Evolutionary conservation across 768 basidiomycete species (phyloP), one percentile per base, ranked within the genome.

Genomic region (Termitomyces sp.): DNA sequence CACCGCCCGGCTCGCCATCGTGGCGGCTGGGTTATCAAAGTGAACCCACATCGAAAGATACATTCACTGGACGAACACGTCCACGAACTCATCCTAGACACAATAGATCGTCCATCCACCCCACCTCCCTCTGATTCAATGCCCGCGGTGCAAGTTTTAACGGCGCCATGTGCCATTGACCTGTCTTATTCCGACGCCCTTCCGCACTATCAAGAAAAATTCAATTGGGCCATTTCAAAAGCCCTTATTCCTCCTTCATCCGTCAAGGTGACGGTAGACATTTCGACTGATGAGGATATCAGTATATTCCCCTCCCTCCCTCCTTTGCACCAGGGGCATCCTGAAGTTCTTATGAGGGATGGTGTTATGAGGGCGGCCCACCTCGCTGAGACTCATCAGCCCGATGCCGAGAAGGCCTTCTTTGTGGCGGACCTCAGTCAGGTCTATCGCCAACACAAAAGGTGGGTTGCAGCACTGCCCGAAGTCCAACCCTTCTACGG

Each of bases 401-500:
- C 79, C 20, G 87, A 93, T 67, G 89, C 94, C 12, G 97, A 98
- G 75, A 87, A 87, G 59, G 96, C 97, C 7, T 98, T 98, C 73
- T 98, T 98, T 67, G 95, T 97, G 12, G 94, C 91, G 12, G 97
- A 99, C 72, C 85, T 99, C 45, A 84, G 88, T 65, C 82, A 88
- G 64, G 89, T 98, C 5, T 97, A 91, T 71, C 76, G 76, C 55
- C 94, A 96, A 69, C 89, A 93, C 66, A 77, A 85, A 66, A 82
- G 92, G 54, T 99, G 96, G 96, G 77, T 78, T 58, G 70, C 76
- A 18, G 81, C 81, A 63, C 81, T 99, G 20, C 88, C 92, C 4
- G 83, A 90, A 55, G 85, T 98, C n/a, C 87, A 93, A 64, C 94
- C 95, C 12, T 96, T 91, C 76, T 98, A 95, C 73, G 96, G 93